Evolutionary conservation across 139 green algal species (phyloP), one percentile per base, ranked within the genome.

Genomic region (Tetraselmis striata): DNA sequence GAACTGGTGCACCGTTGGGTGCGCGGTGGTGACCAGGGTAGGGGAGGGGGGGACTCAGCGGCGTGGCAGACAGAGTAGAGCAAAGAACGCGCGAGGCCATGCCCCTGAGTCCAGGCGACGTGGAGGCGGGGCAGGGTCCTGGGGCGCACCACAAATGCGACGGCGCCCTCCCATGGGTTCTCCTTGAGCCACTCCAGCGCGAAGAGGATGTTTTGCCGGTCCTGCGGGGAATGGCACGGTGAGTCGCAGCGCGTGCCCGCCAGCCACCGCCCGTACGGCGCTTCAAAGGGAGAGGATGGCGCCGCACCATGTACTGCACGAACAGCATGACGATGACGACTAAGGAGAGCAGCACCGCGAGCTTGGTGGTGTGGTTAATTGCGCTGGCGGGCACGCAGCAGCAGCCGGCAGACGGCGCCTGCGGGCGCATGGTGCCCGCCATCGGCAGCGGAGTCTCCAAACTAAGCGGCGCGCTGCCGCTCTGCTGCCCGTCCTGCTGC

Each of bases 1-100:
- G 25, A 82, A 85, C 30, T 82, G 30, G 32, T 81, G 81, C 25
- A 31, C 75, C n/a, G n/a, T n/a, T n/a, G n/a, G n/a, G n/a, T n/a
- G n/a, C n/a, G n/a, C n/a, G n/a, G n/a, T n/a, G n/a, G n/a, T n/a
- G n/a, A n/a, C n/a, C n/a, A n/a, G n/a, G n/a, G n/a, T n/a, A n/a
- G n/a, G n/a, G n/a, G n/a, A n/a, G n/a, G n/a, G n/a, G n/a, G n/a
- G n/a, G n/a, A n/a, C n/a, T n/a, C n/a, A n/a, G n/a, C n/a, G n/a
- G n/a, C n/a, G n/a, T n/a, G n/a, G n/a, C n/a, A n/a, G n/a, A n/a
- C n/a, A n/a, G n/a, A n/a, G n/a, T n/a, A n/a, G n/a, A n/a, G n/a
- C n/a, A n/a, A n/a, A n/a, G n/a, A n/a, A n/a, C n/a, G n/a, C n/a
- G n/a, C n/a, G n/a, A n/a, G n/a, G n/a, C n/a, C n/a, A n/a, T n/a